A percentile compares a stretch with the other conserved stretches of the same genome.
phyloP scores from a whole-genome alignment of 192 early-diverging fungal species.

The Backusella mclennaniae region DNA sequence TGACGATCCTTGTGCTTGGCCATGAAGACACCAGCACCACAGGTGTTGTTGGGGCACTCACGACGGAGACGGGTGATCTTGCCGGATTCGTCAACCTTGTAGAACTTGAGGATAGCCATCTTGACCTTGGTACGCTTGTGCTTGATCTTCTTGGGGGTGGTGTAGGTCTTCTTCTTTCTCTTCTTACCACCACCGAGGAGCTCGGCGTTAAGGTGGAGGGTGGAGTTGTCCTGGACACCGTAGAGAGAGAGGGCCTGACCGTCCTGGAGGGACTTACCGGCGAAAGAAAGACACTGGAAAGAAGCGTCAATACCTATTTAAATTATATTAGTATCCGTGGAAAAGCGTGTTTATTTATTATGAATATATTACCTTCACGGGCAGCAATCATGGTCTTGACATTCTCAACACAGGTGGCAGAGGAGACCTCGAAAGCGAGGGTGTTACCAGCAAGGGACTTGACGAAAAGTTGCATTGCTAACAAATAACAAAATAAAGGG shows the following conservation, averaged over 20 bases:
- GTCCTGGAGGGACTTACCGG: slow-evolving; percentile 49
- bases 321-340: neutral
- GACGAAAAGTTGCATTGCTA: slow-evolving; percentile 60
- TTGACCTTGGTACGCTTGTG: slow-evolving; percentile 99
- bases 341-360: neutral
- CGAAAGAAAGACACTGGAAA: slow-evolving; percentile 57
- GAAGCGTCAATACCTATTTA: slow-evolving; percentile 55
- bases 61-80: slow-evolving; percentile 98
- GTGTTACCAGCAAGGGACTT: slow-evolving; percentile 66
- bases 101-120: slow-evolving; percentile 98
- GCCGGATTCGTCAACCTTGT: slow-evolving; percentile 97
- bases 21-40: slow-evolving; percentile 99
- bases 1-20: slow-evolving; percentile 97
- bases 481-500: slow-evolving; percentile 48
- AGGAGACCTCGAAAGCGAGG: slow-evolving; percentile 58
- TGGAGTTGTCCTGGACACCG: slow-evolving; percentile 68
- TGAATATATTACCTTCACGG: slow-evolving; percentile 41
- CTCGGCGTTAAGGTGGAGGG: slow-evolving; percentile 71
- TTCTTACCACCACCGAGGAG: slow-evolving; percentile 93
- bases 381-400: slow-evolving; percentile 58
- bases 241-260: slow-evolving; percentile 47
- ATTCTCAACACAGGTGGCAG: slow-evolving; percentile 47
- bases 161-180: slow-evolving; percentile 99
- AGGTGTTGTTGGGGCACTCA: slow-evolving; percentile 95
- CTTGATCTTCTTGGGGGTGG: slow-evolving; percentile 99